Percentiles rank a stretch among this genome's conserved stretches.
phyloP scores from a whole-genome alignment of 2,329 filamentous ascomycete genomes.

The Penicillium oxalicum region DNA sequence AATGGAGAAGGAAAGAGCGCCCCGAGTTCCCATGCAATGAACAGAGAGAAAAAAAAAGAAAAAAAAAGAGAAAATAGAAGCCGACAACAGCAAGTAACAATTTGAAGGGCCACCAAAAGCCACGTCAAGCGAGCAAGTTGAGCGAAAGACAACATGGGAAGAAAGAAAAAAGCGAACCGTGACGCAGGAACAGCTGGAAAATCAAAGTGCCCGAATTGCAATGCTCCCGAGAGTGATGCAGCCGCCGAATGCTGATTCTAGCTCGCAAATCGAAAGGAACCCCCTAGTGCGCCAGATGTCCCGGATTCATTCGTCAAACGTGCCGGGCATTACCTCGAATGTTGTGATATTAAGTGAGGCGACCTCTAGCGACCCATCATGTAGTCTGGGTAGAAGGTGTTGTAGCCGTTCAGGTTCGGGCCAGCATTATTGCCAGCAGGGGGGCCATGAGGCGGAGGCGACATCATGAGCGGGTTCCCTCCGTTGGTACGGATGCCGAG shows the following conservation, averaged over 20 bases:
- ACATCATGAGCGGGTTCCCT: constrained; percentile 28
- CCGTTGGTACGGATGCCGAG: constrained; percentile 35
- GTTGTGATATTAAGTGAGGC: constrained; percentile 15
- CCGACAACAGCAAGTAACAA: neutral
- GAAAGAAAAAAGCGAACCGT: constrained; percentile 9
- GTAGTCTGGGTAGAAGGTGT: constrained; percentile 42
- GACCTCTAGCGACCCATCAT: constrained; percentile 42
- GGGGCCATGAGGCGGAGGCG: constrained; percentile 26
- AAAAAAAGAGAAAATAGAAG: constrained; percentile 9
- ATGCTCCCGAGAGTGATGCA: constrained; percentile 33
- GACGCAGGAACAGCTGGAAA: constrained; percentile 22
- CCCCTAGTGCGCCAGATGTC: constrained; percentile 38
- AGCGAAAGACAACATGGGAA: constrained; percentile 7
- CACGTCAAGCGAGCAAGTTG: constrained; percentile 7
- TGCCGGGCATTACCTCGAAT: constrained; percentile 37
- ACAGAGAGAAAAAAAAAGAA: constrained; percentile 15
- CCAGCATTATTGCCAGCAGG: constrained; percentile 24
- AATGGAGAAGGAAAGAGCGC: constrained; percentile 24
- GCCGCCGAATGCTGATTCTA: constrained; percentile 39
- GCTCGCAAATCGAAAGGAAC: constrained; percentile 33
- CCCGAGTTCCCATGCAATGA: constrained; percentile 29
- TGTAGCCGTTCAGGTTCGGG: constrained; percentile 31
- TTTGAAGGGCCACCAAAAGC: constrained; percentile 11
- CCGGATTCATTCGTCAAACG: constrained; percentile 38
- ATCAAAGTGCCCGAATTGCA: constrained; percentile 27